Base-by-base conservation (phyloP, 441 rosid species). In the Raphanus hybrid region DNA sequence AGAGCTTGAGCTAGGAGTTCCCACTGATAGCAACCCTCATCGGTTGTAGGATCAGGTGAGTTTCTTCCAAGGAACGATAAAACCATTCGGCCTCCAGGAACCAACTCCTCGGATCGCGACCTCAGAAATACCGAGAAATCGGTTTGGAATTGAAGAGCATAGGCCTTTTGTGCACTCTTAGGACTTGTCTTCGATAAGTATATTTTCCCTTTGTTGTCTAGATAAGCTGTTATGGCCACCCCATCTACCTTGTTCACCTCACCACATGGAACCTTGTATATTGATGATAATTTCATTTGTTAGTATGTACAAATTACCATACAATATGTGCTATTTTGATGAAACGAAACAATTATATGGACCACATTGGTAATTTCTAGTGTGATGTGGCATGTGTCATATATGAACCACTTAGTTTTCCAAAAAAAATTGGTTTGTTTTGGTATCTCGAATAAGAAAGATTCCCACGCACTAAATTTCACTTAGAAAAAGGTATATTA, bases 1-100 rank as follows among this genome's bases (percentile, higher is more conserved):
- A 81, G 84, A 43, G 81, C 84, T 77, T 68, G 73, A 43, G 84
- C 84, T 73, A 81, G 59, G 14, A 81, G 81, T 64, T 81, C 84
- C 84, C 81, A 81, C 27, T 81, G 83, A 18, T 68, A 76, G 64
- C 81, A 73, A 77, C 84, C 39, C 15, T 76, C 81, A 58, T 81
- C 78, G 2, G 81, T 69, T 62, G 84, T 35, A 29, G 81, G 78
- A 77, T 81, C 84, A 11, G 62, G 35, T 5, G 75, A 63, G 60
- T 18, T 77, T 73, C 84, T 77, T n/a, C 84, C 84, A 0, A 81
- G 37, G 66, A 77, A 81, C 0, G 81, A 81, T 64, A 81, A 60
- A 70, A 81, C 78, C 81, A 81, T 81, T 57, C 81, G 69, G 37
- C 84, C 81, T 77, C 84, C 84, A 8, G 34, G 64, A 70, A 81